Base-by-base conservation (phyloP, 108 stramenopile genomes). In the Pelagomonas calceolata region DNA sequence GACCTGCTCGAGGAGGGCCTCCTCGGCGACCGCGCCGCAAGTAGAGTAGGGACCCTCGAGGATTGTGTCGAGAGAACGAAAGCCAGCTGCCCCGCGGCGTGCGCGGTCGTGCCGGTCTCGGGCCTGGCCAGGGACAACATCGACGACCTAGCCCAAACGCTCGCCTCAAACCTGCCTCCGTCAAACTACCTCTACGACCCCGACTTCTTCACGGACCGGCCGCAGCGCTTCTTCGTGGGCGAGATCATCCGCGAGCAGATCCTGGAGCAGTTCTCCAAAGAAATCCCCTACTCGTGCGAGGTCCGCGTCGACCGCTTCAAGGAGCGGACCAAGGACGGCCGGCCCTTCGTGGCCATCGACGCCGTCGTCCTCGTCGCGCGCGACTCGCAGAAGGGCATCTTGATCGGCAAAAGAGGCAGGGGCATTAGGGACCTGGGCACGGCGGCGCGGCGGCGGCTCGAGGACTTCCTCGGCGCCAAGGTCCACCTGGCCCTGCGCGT, bases 221-320 rank as follows among this genome's bases (percentile, higher is more conserved):
- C 86, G 4, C 89, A 90, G 73, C 83, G 90, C 39, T 94, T 94
- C 79, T 90, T 91, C 79, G 85, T 88, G 21, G 83, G 87, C 4
- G 94, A 94, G 74, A 78, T 91, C 63, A 91, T 94, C 31, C 82
- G 94, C 7, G 88, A 86, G 74, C 72, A 89, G 12, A 79, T 95
- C 36, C 91, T 95, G 73, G 80, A 86, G 74, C 81, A 70, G 18
- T 73, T 91, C 32, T 78, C 85, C 46, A 92, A 92, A 73, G 94
- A 96, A 79, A 71, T 97, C 30, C 96, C 96, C 5, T 97, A 95
- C 80, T 92, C 92, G 65, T 91, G 91, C 74, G 96, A 97, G 79
- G 96, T 97, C 30, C 73, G 80, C 37, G 76, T 97, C 30, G 82
- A 84, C 12, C 75, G 75, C 30, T 97, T 91, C 84, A 88, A 93